Percentiles rank a stretch among this genome's conserved stretches.
Evolutionary conservation across 805 yeast genomes (phyloP).

Genomic region (Metschnikowia baotianmanensis): DNA sequence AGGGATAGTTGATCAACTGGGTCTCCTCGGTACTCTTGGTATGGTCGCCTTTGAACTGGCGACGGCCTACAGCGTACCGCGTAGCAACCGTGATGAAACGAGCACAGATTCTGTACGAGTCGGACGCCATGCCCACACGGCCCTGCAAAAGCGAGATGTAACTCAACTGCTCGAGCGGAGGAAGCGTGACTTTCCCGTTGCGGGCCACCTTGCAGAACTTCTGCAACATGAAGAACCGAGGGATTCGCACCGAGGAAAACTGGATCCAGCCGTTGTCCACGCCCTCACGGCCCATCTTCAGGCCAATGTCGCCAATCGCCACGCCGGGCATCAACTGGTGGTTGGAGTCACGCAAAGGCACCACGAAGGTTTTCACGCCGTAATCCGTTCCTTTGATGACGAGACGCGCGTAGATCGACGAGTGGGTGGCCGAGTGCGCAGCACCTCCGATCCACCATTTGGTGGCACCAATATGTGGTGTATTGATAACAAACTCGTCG

Average conservation of each 20-base stretch:
- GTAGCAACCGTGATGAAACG: slow-evolving; percentile 43
- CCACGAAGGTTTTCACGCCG: slow-evolving; percentile 47
- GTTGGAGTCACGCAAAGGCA: slow-evolving; percentile 44
- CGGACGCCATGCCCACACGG: slow-evolving; percentile 44
- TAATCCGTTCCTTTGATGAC: slow-evolving; percentile 44
- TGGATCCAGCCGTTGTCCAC: slow-evolving; percentile 51
- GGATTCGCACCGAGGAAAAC: slow-evolving; percentile 42
- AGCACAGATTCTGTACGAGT: slow-evolving; percentile 42
- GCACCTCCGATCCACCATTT: slow-evolving; percentile 54
- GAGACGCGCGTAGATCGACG: slow-evolving; percentile 41
- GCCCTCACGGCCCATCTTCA: slow-evolving; percentile 50
- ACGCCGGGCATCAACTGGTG: slow-evolving; percentile 45
- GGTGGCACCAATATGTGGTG: slow-evolving; percentile 49
- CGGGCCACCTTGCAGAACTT: slow-evolving; percentile 40
- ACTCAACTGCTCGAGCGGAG: slow-evolving; percentile 46
- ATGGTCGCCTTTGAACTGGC: slow-evolving; percentile 39
- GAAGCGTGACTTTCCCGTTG: slow-evolving; percentile 40
- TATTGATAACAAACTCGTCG: slow-evolving; percentile 44
- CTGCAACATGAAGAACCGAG: slow-evolving; percentile 46
- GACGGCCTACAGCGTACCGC: slow-evolving; percentile 46
- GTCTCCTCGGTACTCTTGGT: slow-evolving; percentile 26
- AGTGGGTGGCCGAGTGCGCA: slow-evolving; percentile 46
- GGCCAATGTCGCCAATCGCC: slow-evolving; percentile 46
- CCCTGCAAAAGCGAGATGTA: slow-evolving; percentile 45
- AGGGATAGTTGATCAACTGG: slow-evolving; percentile 43